These are phyloP conservation scores for Amborella trichopoda DNA, from an alignment of 164 flowering plant genomes.

Conservation along the genomic window DNA sequence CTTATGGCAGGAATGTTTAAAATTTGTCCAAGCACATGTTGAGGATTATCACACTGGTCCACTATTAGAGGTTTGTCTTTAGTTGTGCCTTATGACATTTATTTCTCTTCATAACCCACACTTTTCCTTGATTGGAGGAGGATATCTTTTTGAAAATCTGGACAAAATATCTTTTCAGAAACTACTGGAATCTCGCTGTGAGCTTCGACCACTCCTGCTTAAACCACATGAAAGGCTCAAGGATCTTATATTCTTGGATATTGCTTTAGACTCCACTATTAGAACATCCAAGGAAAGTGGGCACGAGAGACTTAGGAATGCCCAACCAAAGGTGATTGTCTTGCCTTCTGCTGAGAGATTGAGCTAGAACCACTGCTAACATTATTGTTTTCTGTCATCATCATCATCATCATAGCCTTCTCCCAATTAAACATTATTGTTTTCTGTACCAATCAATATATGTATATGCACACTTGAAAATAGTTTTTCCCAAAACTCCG, in stretches of 20 bases:
- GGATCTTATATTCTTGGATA: constrained; percentile 20
- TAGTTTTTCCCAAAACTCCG: no score
- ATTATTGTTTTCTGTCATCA: no score
- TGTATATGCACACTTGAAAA: no score
- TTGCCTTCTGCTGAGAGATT: background rate
- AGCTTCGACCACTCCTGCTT: constrained; percentile 14
- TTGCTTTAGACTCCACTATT: constrained; percentile 21
- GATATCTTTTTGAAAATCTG: background rate
- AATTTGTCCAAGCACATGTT: constrained; percentile 15
- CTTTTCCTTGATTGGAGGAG: background rate
- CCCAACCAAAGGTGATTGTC: constrained; percentile 9
- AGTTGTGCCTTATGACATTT: background rate
- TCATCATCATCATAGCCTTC: no score
- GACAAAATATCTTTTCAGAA: constrained; percentile 7
- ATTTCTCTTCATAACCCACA: no score
- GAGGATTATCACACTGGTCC: constrained; percentile 14
- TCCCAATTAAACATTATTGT: no score
- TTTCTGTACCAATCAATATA: no score
- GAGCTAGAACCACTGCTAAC: no score
- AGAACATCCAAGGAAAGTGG: constrained; percentile 20
- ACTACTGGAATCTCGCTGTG: constrained; percentile 17
- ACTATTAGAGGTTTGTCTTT: constrained; percentile 18
- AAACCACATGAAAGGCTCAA: constrained; percentile 18
- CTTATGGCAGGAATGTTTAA: constrained; percentile 14
- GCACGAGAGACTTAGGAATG: constrained; percentile 10